Base-by-base conservation (phyloP, 192 early-diverging fungal species). In the Coemansia sp. region DNA sequence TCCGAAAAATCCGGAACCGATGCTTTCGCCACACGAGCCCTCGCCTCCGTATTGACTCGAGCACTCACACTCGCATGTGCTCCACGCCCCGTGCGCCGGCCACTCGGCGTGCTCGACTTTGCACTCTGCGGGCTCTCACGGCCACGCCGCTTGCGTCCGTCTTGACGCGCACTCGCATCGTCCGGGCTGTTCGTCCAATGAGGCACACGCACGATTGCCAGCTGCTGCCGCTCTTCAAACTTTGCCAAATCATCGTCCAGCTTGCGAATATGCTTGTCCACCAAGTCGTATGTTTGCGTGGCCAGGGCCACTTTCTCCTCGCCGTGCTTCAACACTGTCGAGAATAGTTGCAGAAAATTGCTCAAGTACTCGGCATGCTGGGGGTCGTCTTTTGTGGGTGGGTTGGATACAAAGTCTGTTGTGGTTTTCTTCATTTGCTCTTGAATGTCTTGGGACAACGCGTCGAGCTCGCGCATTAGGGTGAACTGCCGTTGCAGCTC, bases 231-330 rank as follows among this genome's bases (percentile, higher is more conserved):
- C 54, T 98, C 94, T 69, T 98, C 93, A 67, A 94, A 95, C 64
- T 90, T 91, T 24, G 84, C 76, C 69, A 98, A 67, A 57, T 96
- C 94, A n/a, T 93, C 93, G 60, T 98, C 96, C 20, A 98, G 69
- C 31, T 91, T 84, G 21, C 91, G 83, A 42, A 93, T 90, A 73
- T 96, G 93, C 57, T 90, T 85, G 64, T 98, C 96, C 69, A 95
- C 95, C 68, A 91, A 82, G 59, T 99, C 95, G 66, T 92, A 98
- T 0, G 95, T 96, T 38, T 96, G 89, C 38, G 89, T 90, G 12
- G 97, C 97, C 24, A 98, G 68, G 0, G 92, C 86, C 2, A 97
- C 93, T 63, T 97, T 98, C 55, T 97, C 94, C 63, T 96, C 92
- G 7, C 93, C 93, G 56, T 93, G 85, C 66, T 92, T 90, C 18